These are phyloP conservation scores for Craterostigma plantagineum DNA, from an alignment of 257 asterid species.

Conservation along the genomic window DNA sequence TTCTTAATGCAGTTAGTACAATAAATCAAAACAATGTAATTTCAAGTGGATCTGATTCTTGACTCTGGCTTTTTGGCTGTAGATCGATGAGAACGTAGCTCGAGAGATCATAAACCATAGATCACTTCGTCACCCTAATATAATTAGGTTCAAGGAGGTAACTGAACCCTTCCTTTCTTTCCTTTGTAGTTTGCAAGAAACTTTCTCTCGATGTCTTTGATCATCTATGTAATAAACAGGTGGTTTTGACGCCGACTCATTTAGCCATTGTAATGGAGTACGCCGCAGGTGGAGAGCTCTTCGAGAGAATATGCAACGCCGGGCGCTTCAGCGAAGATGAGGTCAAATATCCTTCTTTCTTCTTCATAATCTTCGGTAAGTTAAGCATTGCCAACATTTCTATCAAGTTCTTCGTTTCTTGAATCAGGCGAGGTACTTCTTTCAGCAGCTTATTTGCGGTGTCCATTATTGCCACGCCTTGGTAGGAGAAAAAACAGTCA, in stretches of 20 bases:
- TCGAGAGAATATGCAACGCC: constrained; percentile 43
- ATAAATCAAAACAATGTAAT: too few species aligned
- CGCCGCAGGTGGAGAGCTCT: constrained; percentile 65
- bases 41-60: too few species aligned
- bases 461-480: constrained; percentile 35
- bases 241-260: constrained; percentile 42
- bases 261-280: constrained; percentile 60
- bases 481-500: constrained; percentile 12
- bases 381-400: not conserved
- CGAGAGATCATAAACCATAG: constrained; percentile 74
- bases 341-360: constrained; percentile 9
- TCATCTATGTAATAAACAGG: constrained; percentile 10
- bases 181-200: not conserved
- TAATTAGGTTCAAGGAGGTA: constrained; percentile 76
- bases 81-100: constrained; percentile 81
- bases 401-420: not conserved
- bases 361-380: not conserved
- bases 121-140: constrained; percentile 69
- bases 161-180: too few species aligned
- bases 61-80: constrained; percentile 2
- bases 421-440: constrained; percentile 30
- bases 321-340: constrained; percentile 58
- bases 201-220: not conserved
- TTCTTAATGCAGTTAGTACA: too few species aligned
- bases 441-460: constrained; percentile 32